Conservation (phyloP, 306 rosid genomes). For the Rosa chinensis region DNA sequence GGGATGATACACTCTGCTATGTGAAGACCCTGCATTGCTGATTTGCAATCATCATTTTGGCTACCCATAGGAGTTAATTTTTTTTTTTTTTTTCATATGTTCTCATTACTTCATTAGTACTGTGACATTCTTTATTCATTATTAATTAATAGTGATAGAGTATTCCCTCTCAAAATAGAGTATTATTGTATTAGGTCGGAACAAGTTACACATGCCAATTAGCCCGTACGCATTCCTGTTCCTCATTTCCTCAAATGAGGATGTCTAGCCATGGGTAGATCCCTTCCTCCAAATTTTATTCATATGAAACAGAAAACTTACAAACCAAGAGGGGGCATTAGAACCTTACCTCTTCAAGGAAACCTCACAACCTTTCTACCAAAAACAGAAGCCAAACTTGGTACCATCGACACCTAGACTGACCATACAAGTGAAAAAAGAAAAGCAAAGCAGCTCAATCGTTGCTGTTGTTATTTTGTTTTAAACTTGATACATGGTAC, state of each 20-base stretch:
- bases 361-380: neutral
- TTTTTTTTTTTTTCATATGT: too few species aligned
- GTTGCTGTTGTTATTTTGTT: neutral
- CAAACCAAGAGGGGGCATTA: conserved; percentile 5
- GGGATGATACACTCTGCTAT: neutral
- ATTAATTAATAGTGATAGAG: too few species aligned
- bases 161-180: too few species aligned
- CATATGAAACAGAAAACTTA: neutral
- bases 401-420: neutral
- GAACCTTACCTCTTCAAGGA: neutral
- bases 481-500: too few species aligned
- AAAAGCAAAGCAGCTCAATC: neutral
- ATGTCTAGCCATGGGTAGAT: neutral
- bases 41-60: neutral
- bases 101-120: too few species aligned
- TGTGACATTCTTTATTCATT: too few species aligned
- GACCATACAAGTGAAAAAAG: neutral
- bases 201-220: too few species aligned
- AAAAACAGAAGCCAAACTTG: neutral
- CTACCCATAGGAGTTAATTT: too few species aligned
- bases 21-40: neutral
- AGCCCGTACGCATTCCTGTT: neutral
- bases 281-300: neutral
- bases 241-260: neutral
- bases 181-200: too few species aligned